Percentiles rank a stretch among this genome's conserved stretches.
Conservation (phyloP, 495 filamentous ascomycete species). For the Cercophora newfieldiana region DNA sequence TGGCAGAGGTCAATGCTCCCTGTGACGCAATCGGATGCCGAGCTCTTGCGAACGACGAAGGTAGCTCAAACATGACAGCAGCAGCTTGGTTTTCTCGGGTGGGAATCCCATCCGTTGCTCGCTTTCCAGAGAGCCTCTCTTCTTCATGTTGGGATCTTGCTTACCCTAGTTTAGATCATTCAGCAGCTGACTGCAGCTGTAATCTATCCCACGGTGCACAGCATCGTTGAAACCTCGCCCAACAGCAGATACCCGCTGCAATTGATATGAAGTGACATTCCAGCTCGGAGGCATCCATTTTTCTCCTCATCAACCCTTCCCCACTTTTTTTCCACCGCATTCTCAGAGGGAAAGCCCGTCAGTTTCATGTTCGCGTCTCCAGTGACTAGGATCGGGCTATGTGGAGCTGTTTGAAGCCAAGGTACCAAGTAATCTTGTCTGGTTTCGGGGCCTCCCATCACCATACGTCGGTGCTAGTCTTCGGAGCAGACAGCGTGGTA, state of each 20-base stretch:
- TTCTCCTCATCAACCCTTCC: not conserved
- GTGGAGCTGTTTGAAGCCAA: not conserved
- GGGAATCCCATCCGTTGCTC: not conserved
- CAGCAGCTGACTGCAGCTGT: slow-evolving; percentile 7
- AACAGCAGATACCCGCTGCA: slow-evolving; percentile 8
- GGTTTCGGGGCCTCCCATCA: not conserved
- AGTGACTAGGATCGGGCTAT: not conserved
- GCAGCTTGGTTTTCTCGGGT: not conserved
- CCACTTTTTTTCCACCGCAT: not conserved
- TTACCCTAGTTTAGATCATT: not conserved
- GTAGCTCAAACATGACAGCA: too few species aligned
- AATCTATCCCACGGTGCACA: slow-evolving; percentile 14
- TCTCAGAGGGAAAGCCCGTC: not conserved
- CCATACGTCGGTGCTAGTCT: not conserved
- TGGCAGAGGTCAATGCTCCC: slow-evolving; percentile 7
- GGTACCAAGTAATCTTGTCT: not conserved
- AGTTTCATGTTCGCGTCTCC: slow-evolving; percentile 22
- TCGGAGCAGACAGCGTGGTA: slow-evolving; percentile 3
- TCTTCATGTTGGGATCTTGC: not conserved
- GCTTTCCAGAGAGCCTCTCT: not conserved
- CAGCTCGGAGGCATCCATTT: slow-evolving; percentile 2
- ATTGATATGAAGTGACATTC: not conserved
- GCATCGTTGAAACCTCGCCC: slow-evolving; percentile 12
- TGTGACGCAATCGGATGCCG: not conserved
- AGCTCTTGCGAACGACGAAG: not conserved